A percentile compares a stretch with the other conserved stretches of the same genome.
Evolutionary conservation across 2,329 filamentous ascomycete species (phyloP).

Genomic region (Emmonsia crescens): DNA sequence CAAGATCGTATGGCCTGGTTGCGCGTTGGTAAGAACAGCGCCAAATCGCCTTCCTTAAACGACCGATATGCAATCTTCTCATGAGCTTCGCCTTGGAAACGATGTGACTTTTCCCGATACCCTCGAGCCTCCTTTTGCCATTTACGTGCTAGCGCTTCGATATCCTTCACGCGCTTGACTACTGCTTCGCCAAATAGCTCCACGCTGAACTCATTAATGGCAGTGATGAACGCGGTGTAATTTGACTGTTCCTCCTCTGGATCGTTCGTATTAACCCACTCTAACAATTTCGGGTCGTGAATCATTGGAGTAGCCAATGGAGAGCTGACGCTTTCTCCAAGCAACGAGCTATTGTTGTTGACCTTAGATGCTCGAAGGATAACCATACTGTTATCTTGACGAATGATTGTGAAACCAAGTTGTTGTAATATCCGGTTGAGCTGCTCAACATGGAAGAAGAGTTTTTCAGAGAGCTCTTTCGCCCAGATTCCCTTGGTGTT

Average conservation of each 20-base stretch:
- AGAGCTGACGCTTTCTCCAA: constrained; percentile 26
- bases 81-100: constrained; percentile 71
- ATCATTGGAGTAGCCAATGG: constrained; percentile 27
- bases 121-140: constrained; percentile 79
- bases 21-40: constrained; percentile 83
- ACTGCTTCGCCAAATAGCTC: constrained; percentile 77
- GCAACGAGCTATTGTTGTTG: constrained; percentile 23
- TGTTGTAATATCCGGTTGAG: constrained; percentile 75
- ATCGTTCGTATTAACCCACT: constrained; percentile 68
- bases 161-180: constrained; percentile 81
- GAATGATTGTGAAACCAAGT: constrained; percentile 70
- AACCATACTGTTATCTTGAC: constrained; percentile 60
- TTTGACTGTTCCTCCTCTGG: constrained; percentile 57
- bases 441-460: constrained; percentile 76
- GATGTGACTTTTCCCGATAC: constrained; percentile 78
- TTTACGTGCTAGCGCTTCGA: constrained; percentile 85
- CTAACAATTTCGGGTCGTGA: constrained; percentile 59
- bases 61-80: constrained; percentile 93
- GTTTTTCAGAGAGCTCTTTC: constrained; percentile 70
- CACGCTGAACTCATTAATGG: constrained; percentile 67
- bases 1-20: constrained; percentile 92
- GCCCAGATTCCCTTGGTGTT: constrained; percentile 61
- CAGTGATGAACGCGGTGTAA: constrained; percentile 63
- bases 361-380: constrained; percentile 61
- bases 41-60: constrained; percentile 94